Percentiles rank a stretch among this genome's conserved stretches.
Evolutionary conservation across 345 rosid genomes (phyloP).

Genomic region (Ailanthus altissimus): DNA sequence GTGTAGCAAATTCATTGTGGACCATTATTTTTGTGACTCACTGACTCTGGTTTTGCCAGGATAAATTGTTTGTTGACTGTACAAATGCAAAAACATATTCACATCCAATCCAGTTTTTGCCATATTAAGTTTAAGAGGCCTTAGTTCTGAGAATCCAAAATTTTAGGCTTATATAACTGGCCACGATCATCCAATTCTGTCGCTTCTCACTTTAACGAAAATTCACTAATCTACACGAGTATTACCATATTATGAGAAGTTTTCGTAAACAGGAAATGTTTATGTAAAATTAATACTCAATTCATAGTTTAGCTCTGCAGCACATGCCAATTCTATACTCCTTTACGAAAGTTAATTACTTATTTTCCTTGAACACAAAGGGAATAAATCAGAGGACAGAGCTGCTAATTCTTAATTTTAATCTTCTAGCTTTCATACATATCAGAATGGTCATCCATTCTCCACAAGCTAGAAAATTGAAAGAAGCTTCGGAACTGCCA

Average conservation of each 20-base stretch:
- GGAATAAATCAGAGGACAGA: not conserved
- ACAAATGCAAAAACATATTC: not conserved
- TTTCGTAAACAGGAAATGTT: not conserved
- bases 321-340: not conserved
- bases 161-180: not conserved
- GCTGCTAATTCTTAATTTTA: not conserved
- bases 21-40: not conserved
- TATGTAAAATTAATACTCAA: not conserved
- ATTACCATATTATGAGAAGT: not conserved
- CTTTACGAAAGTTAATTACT: not conserved
- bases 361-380: not conserved
- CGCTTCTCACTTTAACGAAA: not conserved
- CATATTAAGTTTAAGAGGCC: not conserved
- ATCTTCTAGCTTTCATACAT: not conserved
- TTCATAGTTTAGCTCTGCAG: not conserved
- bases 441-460: not conserved
- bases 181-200: not conserved
- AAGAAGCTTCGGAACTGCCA: conserved; percentile 20
- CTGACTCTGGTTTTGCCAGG: not conserved
- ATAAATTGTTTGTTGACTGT: not conserved
- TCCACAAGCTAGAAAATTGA: conserved; percentile 5
- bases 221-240: not conserved
- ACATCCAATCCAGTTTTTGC: not conserved
- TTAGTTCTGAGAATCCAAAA: not conserved
- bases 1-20: not conserved